Evolutionary conservation across 495 filamentous ascomycete genomes (phyloP).

Genomic region (Neurospora sp.): DNA sequence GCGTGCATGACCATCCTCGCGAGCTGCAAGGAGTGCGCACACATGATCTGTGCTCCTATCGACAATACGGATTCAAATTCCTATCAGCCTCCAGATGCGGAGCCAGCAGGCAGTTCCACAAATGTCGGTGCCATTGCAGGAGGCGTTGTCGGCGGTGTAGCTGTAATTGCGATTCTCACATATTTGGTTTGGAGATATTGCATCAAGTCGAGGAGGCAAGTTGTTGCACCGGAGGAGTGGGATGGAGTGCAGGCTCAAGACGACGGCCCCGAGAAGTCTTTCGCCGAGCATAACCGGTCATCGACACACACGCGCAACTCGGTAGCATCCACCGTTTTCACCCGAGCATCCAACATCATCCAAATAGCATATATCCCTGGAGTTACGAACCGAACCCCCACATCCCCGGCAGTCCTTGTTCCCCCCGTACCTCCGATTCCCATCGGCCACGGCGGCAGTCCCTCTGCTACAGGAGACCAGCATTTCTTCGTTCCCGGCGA

Average conservation of each 20-base stretch:
- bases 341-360: conserved; percentile 94
- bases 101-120: conserved; percentile 30
- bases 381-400: conserved; percentile 82
- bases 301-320: conserved; percentile 84
- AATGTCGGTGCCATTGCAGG: conserved; percentile 76
- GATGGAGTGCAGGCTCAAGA: conserved; percentile 43
- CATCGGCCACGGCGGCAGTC: conserved; percentile 47
- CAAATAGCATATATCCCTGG: conserved; percentile 99
- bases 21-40: conserved; percentile 24
- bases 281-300: conserved; percentile 53
- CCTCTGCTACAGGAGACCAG: conserved; percentile 58
- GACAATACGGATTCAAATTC: background rate
- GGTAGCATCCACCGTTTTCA: conserved; percentile 90
- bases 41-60: conserved; percentile 29
- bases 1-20: conserved; percentile 28
- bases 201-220: conserved; percentile 66
- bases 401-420: conserved; percentile 71
- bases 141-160: conserved; percentile 71
- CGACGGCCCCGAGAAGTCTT: conserved; percentile 47
- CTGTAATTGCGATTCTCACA: conserved; percentile 54
- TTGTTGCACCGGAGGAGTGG: conserved; percentile 38
- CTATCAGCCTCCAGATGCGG: conserved; percentile 19
- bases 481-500: conserved; percentile 93
- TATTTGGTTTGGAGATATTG: conserved; percentile 81
- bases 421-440: conserved; percentile 91